phyloP scores from a whole-genome alignment of 1,139 yeast genomes.

The Geotrichum australiense region DNA sequence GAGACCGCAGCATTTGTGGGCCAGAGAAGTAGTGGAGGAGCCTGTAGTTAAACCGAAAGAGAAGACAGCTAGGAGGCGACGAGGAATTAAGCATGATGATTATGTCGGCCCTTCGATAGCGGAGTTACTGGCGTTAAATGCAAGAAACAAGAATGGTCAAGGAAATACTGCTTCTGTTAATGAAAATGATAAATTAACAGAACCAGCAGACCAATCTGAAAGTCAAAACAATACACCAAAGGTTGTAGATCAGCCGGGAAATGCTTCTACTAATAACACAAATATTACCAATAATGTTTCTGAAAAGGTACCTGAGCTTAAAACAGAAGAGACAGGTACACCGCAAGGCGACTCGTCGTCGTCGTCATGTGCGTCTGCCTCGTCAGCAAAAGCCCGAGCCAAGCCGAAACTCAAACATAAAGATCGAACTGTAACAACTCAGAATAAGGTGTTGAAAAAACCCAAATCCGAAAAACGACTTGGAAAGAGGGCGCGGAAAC shows the following conservation, averaged over 20 bases:
- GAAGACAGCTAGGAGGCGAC: conserved; percentile 9
- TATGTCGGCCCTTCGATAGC: conserved; percentile 16
- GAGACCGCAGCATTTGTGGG: conserved; percentile 28
- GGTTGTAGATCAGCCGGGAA: neutral
- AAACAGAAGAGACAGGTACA: too few relatives aligned
- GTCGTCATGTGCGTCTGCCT: too few relatives aligned
- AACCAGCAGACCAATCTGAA: neutral
- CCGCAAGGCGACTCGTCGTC: too few relatives aligned
- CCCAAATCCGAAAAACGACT: too few relatives aligned
- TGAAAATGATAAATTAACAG: neutral
- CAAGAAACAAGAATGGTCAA: neutral
- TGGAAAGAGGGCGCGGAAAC: too few relatives aligned
- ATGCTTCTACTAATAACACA: conserved; percentile 3
- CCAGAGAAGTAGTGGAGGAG: neutral
- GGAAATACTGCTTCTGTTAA: neutral
- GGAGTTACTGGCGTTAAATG: conserved; percentile 11
- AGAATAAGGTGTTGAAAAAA: too few relatives aligned
- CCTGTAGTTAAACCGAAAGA: conserved; percentile 8
- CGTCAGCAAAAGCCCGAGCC: too few relatives aligned
- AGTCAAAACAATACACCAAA: neutral
- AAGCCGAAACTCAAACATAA: too few relatives aligned
- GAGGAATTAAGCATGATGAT: conserved; percentile 9
- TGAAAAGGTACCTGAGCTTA: too few relatives aligned
- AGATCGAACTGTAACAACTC: too few relatives aligned
- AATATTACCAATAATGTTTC: too few relatives aligned